phyloP scores from a whole-genome alignment of 805 yeast species.

The Nakazawaea sp. region DNA sequence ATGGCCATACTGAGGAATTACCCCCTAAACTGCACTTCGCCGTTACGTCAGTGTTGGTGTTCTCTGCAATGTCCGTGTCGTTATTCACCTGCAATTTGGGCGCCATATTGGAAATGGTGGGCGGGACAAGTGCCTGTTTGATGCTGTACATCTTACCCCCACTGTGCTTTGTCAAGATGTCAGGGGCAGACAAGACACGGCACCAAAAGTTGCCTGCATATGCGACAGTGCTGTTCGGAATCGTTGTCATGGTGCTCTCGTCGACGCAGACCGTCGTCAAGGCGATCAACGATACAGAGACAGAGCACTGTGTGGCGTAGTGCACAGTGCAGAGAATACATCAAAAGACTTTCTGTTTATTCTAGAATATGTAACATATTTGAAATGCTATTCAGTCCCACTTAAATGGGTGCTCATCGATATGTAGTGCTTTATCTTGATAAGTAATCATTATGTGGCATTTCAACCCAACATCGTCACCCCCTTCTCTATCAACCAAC shows the following conservation, averaged over 20 bases:
- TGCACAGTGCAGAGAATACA: too few species aligned
- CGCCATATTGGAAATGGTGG: slow-evolving; percentile 80
- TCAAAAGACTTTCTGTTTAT: too few species aligned
- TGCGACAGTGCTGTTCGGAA: slow-evolving; percentile 64
- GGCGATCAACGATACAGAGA: slow-evolving; percentile 32
- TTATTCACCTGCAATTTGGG: slow-evolving; percentile 84
- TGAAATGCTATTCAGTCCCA: slow-evolving; percentile 2
- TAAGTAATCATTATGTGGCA: too few species aligned
- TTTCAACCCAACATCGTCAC: too few species aligned
- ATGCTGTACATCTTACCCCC: slow-evolving; percentile 94
- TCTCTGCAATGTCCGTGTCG: slow-evolving; percentile 68
- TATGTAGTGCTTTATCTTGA: too few species aligned
- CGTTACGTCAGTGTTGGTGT: slow-evolving; percentile 59
- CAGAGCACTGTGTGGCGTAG: slow-evolving; percentile 39
- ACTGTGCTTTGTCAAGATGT: slow-evolving; percentile 64
- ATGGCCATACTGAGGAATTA: slow-evolving; percentile 24
- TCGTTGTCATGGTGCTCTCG: slow-evolving; percentile 72
- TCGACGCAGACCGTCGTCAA: slow-evolving; percentile 62
- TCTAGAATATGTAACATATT: neutral
- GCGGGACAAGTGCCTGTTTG: slow-evolving; percentile 87
- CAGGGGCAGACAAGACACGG: slow-evolving; percentile 34
- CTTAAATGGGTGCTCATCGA: too few species aligned
- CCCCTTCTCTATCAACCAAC: too few species aligned
- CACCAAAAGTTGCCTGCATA: slow-evolving; percentile 49
- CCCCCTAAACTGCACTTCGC: slow-evolving; percentile 45